phyloP scores from a whole-genome alignment of 2,329 filamentous ascomycete species.

The Neofusicoccum umdonicola region DNA sequence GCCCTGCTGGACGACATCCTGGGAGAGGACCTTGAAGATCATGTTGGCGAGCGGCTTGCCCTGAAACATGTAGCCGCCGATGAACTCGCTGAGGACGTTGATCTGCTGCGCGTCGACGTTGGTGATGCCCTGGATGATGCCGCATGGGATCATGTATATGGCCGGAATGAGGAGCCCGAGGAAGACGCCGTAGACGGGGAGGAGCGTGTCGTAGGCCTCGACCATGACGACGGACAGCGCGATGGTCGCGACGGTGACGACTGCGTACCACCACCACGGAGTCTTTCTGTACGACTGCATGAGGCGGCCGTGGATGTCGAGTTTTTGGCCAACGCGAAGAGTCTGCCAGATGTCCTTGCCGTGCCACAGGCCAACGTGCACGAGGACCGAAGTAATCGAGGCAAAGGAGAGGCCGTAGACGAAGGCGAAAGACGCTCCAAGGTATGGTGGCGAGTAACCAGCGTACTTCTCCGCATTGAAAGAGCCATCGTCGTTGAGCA shows the following conservation, averaged over 20 bases:
- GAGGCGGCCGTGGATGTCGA: constrained; percentile 35
- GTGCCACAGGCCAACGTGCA: constrained; percentile 34
- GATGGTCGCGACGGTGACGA: constrained; percentile 54
- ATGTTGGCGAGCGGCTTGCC: constrained; percentile 71
- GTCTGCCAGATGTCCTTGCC: constrained; percentile 32
- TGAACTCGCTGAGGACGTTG: constrained; percentile 56
- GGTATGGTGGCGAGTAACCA: constrained; percentile 40
- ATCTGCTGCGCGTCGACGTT: constrained; percentile 33
- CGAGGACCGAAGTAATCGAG: constrained; percentile 31
- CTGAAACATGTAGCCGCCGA: constrained; percentile 71
- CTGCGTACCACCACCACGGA: constrained; percentile 44
- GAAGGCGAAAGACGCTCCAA: constrained; percentile 36
- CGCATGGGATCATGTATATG: constrained; percentile 13
- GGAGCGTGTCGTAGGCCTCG: constrained; percentile 6
- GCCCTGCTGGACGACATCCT: constrained; percentile 17
- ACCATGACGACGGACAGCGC: constrained; percentile 21
- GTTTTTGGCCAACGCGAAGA: constrained; percentile 12
- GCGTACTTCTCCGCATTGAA: constrained; percentile 39
- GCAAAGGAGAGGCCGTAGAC: constrained; percentile 40
- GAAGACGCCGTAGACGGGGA: constrained; percentile 13
- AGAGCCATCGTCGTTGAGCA: constrained; percentile 29
- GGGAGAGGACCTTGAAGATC: constrained; percentile 26
- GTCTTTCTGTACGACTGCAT: constrained; percentile 32
- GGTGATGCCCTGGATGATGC: constrained; percentile 17
- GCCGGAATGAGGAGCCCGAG: constrained; percentile 12